Evolutionary conservation across 371 early-diverging fungal species (phyloP), one percentile per base, ranked within the genome.

Genomic region (Rhizopus microsporus): DNA sequence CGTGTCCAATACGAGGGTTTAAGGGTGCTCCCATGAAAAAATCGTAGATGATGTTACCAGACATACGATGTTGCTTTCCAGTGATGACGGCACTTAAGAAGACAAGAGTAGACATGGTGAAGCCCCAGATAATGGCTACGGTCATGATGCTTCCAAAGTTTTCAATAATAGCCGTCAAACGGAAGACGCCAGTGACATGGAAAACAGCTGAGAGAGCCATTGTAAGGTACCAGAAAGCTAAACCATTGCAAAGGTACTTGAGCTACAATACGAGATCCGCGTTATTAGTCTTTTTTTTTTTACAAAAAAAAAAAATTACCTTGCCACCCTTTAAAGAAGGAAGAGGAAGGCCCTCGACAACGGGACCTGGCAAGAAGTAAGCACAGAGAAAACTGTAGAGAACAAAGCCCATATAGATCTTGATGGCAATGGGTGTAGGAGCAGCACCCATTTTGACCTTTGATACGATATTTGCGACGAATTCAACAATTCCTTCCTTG

Each of bases 11-110:
- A 45, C 93, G 88, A 49, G 94, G 95, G 74, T 93, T 93, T 57
- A 88, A 75, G 46, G 70, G 67, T 51, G 77, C 84, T 52, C 90
- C 90, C 85, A 89, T 90, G 59, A 85, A 88, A 60, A 79, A 86
- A 59, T 94, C 93, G 68, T 94, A 93, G 47, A 90, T 54, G 30
- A 82, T 57, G 74, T 89, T 86, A 31, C 92, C 91, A 33, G 92
- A 84, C 84, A 84, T 82, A 55, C 85, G 78, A 56, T 84, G 83
- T 33, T 75, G 63, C 10, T 71, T 74, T 38, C 74, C 74, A 30
- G 62, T 62, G 7, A 72, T 33, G 8, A 65, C 56, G 45, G 75
- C 67, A 31, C 40, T 56, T 5, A 72, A n/a, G 44, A 79, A 82
- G 4, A 79, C 73, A 16, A 68, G 47, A 3, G 78, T 65, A 3